Percentiles rank a stretch among this genome's conserved stretches.
Evolutionary conservation across 345 rosid species (phyloP).

Genomic region (Rhizophora mangle): DNA sequence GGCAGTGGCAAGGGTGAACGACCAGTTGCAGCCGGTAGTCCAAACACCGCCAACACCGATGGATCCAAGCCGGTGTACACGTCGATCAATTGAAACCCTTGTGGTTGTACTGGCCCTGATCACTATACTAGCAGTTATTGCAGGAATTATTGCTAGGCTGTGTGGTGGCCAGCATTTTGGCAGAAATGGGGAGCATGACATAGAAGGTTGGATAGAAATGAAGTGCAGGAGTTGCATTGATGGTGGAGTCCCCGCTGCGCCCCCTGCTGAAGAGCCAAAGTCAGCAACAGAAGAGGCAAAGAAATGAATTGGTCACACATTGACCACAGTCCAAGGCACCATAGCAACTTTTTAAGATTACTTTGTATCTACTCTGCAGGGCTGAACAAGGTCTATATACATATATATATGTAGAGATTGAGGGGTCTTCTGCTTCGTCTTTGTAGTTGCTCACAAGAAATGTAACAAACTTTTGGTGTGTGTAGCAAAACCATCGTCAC

Average conservation of each 20-base stretch:
- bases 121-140: constrained; percentile 60
- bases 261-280: constrained; percentile 30
- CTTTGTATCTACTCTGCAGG: neutral
- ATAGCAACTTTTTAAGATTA: neutral
- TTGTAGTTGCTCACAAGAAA: neutral
- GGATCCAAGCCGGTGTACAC: constrained; percentile 30
- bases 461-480: neutral
- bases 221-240: constrained; percentile 84
- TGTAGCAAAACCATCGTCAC: neutral
- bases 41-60: constrained; percentile 25
- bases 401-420: neutral
- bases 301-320: constrained; percentile 31
- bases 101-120: constrained; percentile 82
- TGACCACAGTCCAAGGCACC: too few species aligned
- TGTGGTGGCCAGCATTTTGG: constrained; percentile 74
- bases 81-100: constrained; percentile 69
- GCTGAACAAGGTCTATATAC: neutral
- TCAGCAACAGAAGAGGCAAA: constrained; percentile 41
- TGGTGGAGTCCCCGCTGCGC: constrained; percentile 52
- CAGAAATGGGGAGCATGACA: constrained; percentile 62
- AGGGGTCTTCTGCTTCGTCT: neutral
- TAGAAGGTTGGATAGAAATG: constrained; percentile 89
- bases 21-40: constrained; percentile 30
- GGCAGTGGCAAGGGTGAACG: constrained; percentile 24
- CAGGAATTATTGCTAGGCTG: constrained; percentile 68